These are phyloP conservation scores for Hypoxylon crocopeplum DNA, from an alignment of 495 filamentous ascomycete species.

Conservation along the genomic window DNA sequence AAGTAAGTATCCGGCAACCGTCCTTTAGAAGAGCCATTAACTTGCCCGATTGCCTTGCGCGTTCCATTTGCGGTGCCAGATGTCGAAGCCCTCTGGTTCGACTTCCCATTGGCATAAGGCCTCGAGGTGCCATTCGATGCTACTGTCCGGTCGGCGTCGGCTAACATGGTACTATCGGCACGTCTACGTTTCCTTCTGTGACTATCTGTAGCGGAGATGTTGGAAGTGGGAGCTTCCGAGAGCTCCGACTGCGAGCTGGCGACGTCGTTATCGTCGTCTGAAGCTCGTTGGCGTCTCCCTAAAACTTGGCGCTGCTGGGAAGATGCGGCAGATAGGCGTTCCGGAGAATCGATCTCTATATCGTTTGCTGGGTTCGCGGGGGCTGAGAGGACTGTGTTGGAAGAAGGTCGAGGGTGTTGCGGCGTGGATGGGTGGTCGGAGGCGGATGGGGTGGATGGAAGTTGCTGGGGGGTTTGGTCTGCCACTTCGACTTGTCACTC, in stretches of 20 bases:
- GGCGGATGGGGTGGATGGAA: conserved; percentile 41
- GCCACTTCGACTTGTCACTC: conserved; percentile 51
- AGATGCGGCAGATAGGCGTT: conserved; percentile 17
- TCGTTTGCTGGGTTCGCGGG: conserved; percentile 28
- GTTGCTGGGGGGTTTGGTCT: conserved; percentile 49
- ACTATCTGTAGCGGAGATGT: conserved; percentile 1
- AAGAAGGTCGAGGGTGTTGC: conserved; percentile 44
- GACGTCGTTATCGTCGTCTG: conserved; percentile 27
- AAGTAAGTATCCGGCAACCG: conserved; percentile 51
- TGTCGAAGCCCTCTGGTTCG: conserved; percentile 16
- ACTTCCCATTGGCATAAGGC: conserved; percentile 40
- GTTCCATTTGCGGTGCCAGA: conserved; percentile 45
- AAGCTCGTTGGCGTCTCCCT: conserved; percentile 35
- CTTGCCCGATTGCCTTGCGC: conserved; percentile 39
- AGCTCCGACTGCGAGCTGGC: conserved; percentile 26
- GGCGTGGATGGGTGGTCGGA: conserved; percentile 56
- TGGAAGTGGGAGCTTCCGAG: conserved; percentile 26
- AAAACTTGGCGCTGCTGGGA: conserved; percentile 29
- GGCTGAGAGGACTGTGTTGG: conserved; percentile 48
- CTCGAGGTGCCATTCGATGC: conserved; percentile 37
- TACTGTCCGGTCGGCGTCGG: conserved; percentile 30
- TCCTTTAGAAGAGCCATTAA: conserved; percentile 48
- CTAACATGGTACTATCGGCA: conserved; percentile 38
- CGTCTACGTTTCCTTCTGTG: conserved; percentile 38
- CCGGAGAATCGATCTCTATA: conserved; percentile 20